phyloP scores from a whole-genome alignment of 1,139 yeast genomes.

The Suhomyces maxii region DNA sequence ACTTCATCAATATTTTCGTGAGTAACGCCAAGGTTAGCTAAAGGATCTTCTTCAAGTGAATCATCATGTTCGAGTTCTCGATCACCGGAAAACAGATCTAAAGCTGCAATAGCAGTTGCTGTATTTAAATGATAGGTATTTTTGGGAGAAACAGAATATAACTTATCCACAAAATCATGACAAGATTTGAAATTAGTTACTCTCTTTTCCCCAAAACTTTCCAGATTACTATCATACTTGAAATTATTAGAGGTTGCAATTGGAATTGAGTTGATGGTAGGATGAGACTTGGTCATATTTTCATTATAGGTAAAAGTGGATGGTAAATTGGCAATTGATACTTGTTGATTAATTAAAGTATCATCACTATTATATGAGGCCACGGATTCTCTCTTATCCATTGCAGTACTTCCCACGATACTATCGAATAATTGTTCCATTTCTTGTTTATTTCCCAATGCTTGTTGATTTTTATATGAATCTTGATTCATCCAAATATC shows the following conservation, averaged over 20 bases:
- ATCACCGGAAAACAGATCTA: conserved; percentile 13
- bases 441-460: conserved; percentile 7
- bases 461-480: conserved; percentile 9
- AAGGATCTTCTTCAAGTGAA: conserved; percentile 14
- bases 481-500: conserved; percentile 18
- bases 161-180: conserved; percentile 33
- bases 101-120: conserved; percentile 33
- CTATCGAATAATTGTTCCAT: conserved; percentile 9
- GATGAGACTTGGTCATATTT: background rate
- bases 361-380: conserved; percentile 14
- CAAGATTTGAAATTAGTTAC: conserved; percentile 21
- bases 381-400: conserved; percentile 9
- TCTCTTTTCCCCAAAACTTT: background rate
- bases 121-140: conserved; percentile 38
- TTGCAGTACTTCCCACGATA: conserved; percentile 12
- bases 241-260: background rate
- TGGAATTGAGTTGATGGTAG: background rate
- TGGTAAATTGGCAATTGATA: conserved; percentile 12
- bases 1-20: conserved; percentile 17
- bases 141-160: conserved; percentile 44
- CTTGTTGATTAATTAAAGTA: conserved; percentile 10
- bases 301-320: conserved; percentile 9
- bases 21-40: conserved; percentile 6
- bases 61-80: conserved; percentile 12
- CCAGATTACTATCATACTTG: background rate